Conservation (phyloP, 345 rosid genomes). For the Chamaenerion angustifolium region DNA sequence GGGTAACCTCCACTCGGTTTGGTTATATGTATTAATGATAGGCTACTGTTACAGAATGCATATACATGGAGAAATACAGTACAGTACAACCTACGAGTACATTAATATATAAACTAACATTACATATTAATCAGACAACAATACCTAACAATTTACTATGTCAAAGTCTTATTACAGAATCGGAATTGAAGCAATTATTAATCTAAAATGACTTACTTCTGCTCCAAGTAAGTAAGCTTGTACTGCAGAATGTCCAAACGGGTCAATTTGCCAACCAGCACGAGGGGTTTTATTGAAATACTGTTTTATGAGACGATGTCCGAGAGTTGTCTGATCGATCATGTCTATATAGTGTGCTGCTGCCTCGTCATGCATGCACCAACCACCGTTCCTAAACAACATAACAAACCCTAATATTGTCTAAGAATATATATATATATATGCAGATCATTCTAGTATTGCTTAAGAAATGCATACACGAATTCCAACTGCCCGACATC, state of each 20-base stretch:
- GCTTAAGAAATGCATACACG: slow-evolving; percentile 27
- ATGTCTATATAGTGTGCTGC: slow-evolving; percentile 67
- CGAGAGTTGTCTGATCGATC: slow-evolving; percentile 86
- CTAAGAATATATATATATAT: too few species aligned
- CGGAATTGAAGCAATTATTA: too few species aligned
- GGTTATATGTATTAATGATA: too few species aligned
- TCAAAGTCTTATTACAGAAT: too few species aligned
- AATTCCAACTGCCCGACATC: slow-evolving; percentile 63
- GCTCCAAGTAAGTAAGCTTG: slow-evolving; percentile 79
- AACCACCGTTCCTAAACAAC: slow-evolving; percentile 70
- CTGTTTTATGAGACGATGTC: slow-evolving; percentile 52
- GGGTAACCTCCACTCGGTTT: too few species aligned
- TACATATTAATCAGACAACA: too few species aligned
- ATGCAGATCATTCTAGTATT: too few species aligned
- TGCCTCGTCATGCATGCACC: slow-evolving; percentile 96
- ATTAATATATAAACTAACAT: too few species aligned
- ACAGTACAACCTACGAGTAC: too few species aligned
- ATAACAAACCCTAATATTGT: too few species aligned
- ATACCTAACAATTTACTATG: slow-evolving; percentile 1
- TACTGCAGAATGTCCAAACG: slow-evolving; percentile 87
- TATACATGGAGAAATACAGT: too few species aligned
- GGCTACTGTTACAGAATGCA: too few species aligned
- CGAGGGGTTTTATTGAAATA: slow-evolving; percentile 58
- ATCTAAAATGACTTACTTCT: slow-evolving; percentile 24
- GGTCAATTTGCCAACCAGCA: slow-evolving; percentile 93